Base-by-base conservation (phyloP, 2,329 filamentous ascomycete species). In the Parascedosporium putredinis region DNA sequence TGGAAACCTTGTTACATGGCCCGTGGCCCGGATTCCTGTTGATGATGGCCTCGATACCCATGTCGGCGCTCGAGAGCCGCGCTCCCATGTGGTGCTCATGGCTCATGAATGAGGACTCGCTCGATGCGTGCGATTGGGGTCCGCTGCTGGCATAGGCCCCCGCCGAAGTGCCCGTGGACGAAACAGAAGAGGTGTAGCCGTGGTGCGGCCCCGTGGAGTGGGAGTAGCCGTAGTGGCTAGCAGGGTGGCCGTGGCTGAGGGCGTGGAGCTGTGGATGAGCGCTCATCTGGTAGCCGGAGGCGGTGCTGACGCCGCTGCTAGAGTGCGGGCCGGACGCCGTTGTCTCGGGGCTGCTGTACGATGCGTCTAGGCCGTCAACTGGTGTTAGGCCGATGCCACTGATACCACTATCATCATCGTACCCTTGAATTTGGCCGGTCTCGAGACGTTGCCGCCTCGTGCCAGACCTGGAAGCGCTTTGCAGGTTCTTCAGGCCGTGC, bases 401-500 rank as follows among this genome's bases (percentile, higher is more conserved):
- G 69, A 86, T 78, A 61, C 80, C 83, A 68, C 79, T 84, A 69
- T 88, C 84, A 69, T 86, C 83, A 68, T 78, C 76, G 72, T 78
- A 78, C 66, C 67, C 70, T 65, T 66, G 62, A 38, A 67, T 59
- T 51, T 60, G 58, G 47, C 67, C 66, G 27, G 66, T 67, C 65
- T 75, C 75, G 57, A 78, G 67, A 53, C 78, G 78, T 68, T 81
- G 82, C 59, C 82, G 82, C 55, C 82, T 79, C 52, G 78, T 73
- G 51, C 77, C 79, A 50, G 82, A 76, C 54, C 85, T 79, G 55
- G 81, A 75, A 48, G 81, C 78, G 57, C 81, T 80, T 62, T 84
- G 82, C 51, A 93, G 75, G 64, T 87, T 89, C 69, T 89, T 91
- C 58, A 91, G 71, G 31, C 88, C 87, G 60, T 85, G 86, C 63